phyloP scores from a whole-genome alignment of 2,329 filamentous ascomycete genomes.

The Colletotrichum tropicicola region DNA sequence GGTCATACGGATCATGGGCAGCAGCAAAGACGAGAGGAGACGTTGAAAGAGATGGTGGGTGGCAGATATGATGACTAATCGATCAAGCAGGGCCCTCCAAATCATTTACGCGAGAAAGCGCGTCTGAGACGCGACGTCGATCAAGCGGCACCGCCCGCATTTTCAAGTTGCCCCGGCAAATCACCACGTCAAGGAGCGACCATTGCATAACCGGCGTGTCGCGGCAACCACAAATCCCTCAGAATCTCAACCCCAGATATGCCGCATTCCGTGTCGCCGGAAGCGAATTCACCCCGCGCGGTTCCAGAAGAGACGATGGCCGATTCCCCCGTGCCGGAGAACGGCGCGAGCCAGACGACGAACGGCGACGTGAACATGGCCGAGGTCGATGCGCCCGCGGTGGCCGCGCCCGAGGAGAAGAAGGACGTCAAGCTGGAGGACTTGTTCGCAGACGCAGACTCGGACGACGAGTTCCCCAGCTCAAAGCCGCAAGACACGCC shows the following conservation, averaged over 20 bases:
- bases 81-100: background rate
- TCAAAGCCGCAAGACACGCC: constrained; percentile 50
- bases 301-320: constrained; percentile 46
- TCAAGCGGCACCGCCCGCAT: background rate
- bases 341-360: constrained; percentile 38
- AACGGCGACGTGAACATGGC: constrained; percentile 53
- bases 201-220: background rate
- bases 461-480: constrained; percentile 69
- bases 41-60: background rate
- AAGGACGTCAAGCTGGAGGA: constrained; percentile 65
- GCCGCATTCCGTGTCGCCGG: constrained; percentile 55
- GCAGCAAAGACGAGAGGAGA: background rate
- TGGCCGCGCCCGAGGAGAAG: constrained; percentile 39
- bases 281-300: constrained; percentile 36
- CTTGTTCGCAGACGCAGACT: constrained; percentile 66
- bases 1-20: too few species aligned
- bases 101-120: constrained; percentile 32
- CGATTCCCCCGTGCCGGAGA: constrained; percentile 37
- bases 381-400: constrained; percentile 40
- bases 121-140: constrained; percentile 22
- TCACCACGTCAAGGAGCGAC: background rate
- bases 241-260: constrained; percentile 39
- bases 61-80: constrained; percentile 11
- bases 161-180: constrained; percentile 15
- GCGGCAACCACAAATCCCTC: background rate